Evolutionary conservation across 139 green algal species (phyloP), one percentile per base, ranked within the genome.

Genomic region (Trebouxia sp.): DNA sequence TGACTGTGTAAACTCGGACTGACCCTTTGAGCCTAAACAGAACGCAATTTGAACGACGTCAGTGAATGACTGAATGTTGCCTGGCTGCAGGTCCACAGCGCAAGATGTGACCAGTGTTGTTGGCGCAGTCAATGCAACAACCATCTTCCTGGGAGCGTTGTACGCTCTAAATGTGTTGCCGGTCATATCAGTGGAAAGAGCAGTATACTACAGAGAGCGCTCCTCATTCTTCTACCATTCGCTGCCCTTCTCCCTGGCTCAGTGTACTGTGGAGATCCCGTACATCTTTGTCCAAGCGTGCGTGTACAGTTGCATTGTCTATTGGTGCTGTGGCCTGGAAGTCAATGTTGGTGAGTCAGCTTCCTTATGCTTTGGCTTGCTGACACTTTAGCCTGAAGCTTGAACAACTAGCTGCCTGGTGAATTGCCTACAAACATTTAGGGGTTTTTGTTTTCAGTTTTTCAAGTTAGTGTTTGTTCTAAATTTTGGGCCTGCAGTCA

Each of bases 51-150:
- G n/a, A n/a, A n/a, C n/a, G n/a, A n/a, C n/a, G n/a, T n/a, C n/a
- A n/a, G n/a, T n/a, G n/a, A n/a, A n/a, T n/a, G n/a, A n/a, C 24
- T 86, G 58, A 84, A 86, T 41, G 32, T 84, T n/a, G 65, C 26
- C 37, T 50, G 0, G 15, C 10, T 42, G 48, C 79, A 83, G 80
- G 43, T 56, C 42, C 41, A 67, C 43, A 10, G 22, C 37, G 30
- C n/a, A 75, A 26, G 79, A 84, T 30, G 84, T 94, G 37, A 83
- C 89, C 26, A 91, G 90, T 74, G 82, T 95, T 20, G 82, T 88
- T 51, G 89, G 89, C 32, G 86, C 87, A 6, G 45, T 79, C 45
- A 79, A 65, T 11, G 45, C 47, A 37, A 38, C 22, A 0, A 79
- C 47, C 17, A 79, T 66, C 30, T 79, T 79, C 32, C 20, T 66